phyloP scores from a whole-genome alignment of 257 asterid species.

The Gentiana macrophylla region DNA sequence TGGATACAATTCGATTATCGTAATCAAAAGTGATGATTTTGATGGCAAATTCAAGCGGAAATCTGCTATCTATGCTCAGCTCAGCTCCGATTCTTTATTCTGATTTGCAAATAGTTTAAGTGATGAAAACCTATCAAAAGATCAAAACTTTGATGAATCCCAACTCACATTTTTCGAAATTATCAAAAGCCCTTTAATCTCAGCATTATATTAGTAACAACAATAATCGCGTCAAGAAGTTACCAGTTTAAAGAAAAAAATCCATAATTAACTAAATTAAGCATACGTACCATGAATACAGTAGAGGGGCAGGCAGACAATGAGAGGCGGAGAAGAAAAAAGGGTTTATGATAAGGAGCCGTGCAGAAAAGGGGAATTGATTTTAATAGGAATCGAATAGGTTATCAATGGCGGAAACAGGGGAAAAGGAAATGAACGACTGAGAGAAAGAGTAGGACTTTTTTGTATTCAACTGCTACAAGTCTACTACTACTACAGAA shows the following conservation, averaged over 20 bases:
- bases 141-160: too few species aligned
- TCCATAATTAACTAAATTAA: not conserved
- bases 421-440: constrained; percentile 10
- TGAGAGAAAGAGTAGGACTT: constrained; percentile 5
- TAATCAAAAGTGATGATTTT: too few species aligned
- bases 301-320: not conserved
- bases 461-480: too few species aligned
- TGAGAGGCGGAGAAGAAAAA: constrained; percentile 8
- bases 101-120: not conserved
- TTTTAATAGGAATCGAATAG: constrained; percentile 28
- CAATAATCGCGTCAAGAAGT: too few species aligned
- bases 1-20: not conserved
- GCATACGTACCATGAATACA: constrained; percentile 7
- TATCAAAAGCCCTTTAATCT: too few species aligned
- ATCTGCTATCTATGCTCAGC: not conserved
- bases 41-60: not conserved
- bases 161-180: too few species aligned
- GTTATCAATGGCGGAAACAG: too few species aligned
- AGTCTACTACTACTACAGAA: too few species aligned
- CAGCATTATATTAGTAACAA: too few species aligned
- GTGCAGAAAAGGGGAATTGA: constrained; percentile 4
- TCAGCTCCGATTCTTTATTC: not conserved
- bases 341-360: constrained; percentile 21
- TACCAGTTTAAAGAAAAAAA: too few species aligned
- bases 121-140: constrained; percentile 10